Evolutionary conservation across 2,329 filamentous ascomycete species (phyloP), one percentile per base, ranked within the genome.

Genomic region (Penicillium concentricum): DNA sequence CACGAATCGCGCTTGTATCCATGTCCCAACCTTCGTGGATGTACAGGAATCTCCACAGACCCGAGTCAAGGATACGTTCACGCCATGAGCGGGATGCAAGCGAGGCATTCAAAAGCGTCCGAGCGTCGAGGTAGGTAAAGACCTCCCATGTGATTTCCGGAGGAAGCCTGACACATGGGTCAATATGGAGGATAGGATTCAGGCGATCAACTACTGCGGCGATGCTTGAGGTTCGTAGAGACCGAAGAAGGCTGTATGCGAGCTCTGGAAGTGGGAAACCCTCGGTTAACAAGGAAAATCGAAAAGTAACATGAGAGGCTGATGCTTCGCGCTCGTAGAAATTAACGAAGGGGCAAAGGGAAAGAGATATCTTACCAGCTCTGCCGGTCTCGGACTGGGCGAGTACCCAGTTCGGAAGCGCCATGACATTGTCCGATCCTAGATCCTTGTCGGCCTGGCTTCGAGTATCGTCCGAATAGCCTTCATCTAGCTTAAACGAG

Each of bases 81-180:
- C 92, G 87, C 93, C 94, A 99, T 61, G 86, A 81, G 45, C 87
- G 86, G 35, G 91, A 97, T 16, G 91, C 86, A 43, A 85, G 83
- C 0, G 91, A 91, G 2, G 92, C 90, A 48, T 84, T 86, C 55
- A 97, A 81, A 38, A 99, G 81, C 0, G 92, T 94, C 28, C 86
- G 73, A 0, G 92, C 89, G 53, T 92, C 89, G 48, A 99, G 86
- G 69, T 92, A 94, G 16, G 89, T 87, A 42, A 99, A 87, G 43
- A 97, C 88, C 68, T 95, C 89, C 43, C 94, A 87, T 59, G 91
- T 95, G 67, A 99, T 89, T 73, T 99, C 94, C 26, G 90, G 86
- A 0, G 94, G 94, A 0, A 99, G 84, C 67, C 91, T 87, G 61
- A 85, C 80, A 41, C 96, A 86, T 53, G 96, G 96, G 75, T 99